A percentile compares a stretch with the other conserved stretches of the same genome.
Conservation (phyloP, 129 eudicot genomes). For the Scalesia atractyloides region DNA sequence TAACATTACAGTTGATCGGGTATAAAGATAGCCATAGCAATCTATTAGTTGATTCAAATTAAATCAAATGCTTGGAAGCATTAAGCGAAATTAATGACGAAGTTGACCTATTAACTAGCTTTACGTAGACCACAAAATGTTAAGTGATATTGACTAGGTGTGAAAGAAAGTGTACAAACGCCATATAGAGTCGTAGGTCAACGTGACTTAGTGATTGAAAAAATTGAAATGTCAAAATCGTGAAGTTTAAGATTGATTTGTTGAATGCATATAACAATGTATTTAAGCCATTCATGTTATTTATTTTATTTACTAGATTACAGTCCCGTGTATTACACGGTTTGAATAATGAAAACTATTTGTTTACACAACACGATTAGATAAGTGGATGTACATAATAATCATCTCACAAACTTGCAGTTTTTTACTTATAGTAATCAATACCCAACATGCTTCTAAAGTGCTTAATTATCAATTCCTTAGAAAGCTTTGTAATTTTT, state of each 20-base stretch:
- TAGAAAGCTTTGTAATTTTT: too few relatives aligned
- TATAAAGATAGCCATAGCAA: not conserved
- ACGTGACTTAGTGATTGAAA: slow-evolving; percentile 60
- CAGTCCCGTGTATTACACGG: too few relatives aligned
- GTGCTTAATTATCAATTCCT: too few relatives aligned
- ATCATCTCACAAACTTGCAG: too few relatives aligned
- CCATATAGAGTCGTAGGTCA: slow-evolving; percentile 59
- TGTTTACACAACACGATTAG: too few relatives aligned
- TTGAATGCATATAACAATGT: not conserved
- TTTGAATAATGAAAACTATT: too few relatives aligned
- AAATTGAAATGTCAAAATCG: slow-evolving; percentile 39
- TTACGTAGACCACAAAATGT: not conserved
- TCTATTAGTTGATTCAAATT: not conserved
- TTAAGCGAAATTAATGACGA: not conserved
- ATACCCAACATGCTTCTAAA: too few relatives aligned
- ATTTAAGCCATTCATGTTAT: not conserved
- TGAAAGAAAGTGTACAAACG: slow-evolving; percentile 12
- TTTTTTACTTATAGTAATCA: too few relatives aligned
- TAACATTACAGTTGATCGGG: not conserved
- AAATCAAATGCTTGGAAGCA: slow-evolving; percentile 5
- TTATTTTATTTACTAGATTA: not conserved
- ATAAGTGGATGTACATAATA: too few relatives aligned
- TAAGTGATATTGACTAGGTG: not conserved
- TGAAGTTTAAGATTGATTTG: not conserved
- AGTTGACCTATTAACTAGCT: not conserved